Conservation (phyloP, 176 grass and related monocot genomes). For the Phyllostachys edulis region DNA sequence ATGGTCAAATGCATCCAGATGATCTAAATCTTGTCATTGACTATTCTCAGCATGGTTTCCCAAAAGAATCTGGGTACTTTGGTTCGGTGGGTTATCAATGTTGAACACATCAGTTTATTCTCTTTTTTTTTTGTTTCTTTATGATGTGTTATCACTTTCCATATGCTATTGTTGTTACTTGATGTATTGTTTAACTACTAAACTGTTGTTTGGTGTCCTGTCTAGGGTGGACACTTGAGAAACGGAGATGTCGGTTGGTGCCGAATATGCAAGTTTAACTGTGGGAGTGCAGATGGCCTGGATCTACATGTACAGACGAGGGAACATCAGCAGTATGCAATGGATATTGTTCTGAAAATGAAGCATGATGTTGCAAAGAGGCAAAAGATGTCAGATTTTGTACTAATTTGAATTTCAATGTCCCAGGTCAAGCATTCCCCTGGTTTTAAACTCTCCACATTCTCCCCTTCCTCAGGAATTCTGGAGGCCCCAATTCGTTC, state of each 20-base stretch:
- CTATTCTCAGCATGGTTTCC: slow-evolving; percentile 55
- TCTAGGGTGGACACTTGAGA: slow-evolving; percentile 49
- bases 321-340: slow-evolving; percentile 83
- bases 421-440: neutral
- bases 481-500: slow-evolving; percentile 38
- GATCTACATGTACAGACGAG: slow-evolving; percentile 81
- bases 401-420: slow-evolving; percentile 20
- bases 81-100: slow-evolving; percentile 45
- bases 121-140: neutral
- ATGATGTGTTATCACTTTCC: neutral
- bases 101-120: slow-evolving; percentile 23
- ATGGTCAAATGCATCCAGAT: slow-evolving; percentile 46
- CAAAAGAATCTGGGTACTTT: slow-evolving; percentile 47
- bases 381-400: slow-evolving; percentile 57
- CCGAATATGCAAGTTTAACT: slow-evolving; percentile 78
- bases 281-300: slow-evolving; percentile 74
- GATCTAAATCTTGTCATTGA: slow-evolving; percentile 38
- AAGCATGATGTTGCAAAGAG: slow-evolving; percentile 74
- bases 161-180: slow-evolving; percentile 34
- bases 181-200: slow-evolving; percentile 7
- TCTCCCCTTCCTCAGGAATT: slow-evolving; percentile 35
- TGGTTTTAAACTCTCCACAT: neutral
- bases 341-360: slow-evolving; percentile 87
- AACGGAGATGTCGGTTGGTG: slow-evolving; percentile 78
- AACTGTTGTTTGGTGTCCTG: slow-evolving; percentile 10